A percentile compares a stretch with the other conserved stretches of the same genome.
phyloP scores from a whole-genome alignment of 2,329 filamentous ascomycete genomes.

The Corinectria fuckeliana region DNA sequence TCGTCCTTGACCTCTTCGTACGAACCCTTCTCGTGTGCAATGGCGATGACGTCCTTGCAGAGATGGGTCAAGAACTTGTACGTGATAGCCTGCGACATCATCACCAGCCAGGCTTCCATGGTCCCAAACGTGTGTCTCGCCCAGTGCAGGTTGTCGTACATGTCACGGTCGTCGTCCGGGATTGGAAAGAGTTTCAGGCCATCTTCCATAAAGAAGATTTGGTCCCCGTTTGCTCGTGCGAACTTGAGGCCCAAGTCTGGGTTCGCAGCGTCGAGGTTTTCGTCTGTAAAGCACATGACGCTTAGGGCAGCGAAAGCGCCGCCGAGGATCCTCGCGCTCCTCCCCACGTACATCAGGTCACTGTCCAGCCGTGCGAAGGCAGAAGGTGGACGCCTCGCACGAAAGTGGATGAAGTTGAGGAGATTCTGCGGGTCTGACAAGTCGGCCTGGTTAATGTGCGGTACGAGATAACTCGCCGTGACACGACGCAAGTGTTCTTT shows the following conservation, averaged over 20 bases:
- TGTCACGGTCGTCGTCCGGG: background rate
- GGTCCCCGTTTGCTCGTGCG: background rate
- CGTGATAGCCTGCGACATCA: conserved; percentile 27
- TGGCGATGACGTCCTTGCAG: conserved; percentile 16
- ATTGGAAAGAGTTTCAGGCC: background rate
- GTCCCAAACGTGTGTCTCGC: background rate
- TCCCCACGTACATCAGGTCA: conserved; percentile 28
- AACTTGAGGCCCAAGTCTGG: background rate
- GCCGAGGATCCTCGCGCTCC: conserved; percentile 18
- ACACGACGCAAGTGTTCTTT: conserved; percentile 10
- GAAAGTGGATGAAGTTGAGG: conserved; percentile 31
- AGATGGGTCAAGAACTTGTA: conserved; percentile 23
- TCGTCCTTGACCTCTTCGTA: background rate
- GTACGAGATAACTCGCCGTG: conserved; percentile 29
- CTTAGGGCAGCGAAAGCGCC: conserved; percentile 17
- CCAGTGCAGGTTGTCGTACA: background rate
- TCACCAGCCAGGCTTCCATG: conserved; percentile 26
- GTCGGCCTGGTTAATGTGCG: conserved; percentile 32
- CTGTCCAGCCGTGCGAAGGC: conserved; percentile 22
- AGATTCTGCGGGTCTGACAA: conserved; percentile 23
- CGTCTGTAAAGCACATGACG: background rate
- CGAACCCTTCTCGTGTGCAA: background rate
- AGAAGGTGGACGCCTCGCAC: conserved; percentile 17
- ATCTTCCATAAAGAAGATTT: background rate
- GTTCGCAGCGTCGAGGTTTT: background rate